These are phyloP conservation scores for Knoxdaviesia proteae DNA, from an alignment of 2,329 filamentous ascomycete genomes.

Conservation along the genomic window DNA sequence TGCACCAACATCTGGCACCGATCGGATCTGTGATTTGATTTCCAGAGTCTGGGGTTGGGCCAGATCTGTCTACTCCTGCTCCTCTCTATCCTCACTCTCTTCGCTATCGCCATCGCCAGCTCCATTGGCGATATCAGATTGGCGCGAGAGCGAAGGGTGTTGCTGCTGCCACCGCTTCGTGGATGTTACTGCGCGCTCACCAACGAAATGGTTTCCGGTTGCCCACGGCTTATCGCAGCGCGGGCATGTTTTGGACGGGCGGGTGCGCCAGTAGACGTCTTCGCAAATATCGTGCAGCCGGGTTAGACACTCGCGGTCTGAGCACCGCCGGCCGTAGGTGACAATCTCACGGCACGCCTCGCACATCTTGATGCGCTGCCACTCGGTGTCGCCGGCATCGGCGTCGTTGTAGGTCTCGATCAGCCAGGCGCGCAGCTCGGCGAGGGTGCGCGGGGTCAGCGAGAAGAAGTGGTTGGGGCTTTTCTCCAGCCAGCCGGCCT, in stretches of 20 bases:
- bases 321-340: conserved; percentile 63
- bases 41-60: not conserved
- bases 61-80: conserved; percentile 9
- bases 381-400: conserved; percentile 34
- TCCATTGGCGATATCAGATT: conserved; percentile 9
- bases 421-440: conserved; percentile 73
- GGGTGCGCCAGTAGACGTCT: conserved; percentile 49
- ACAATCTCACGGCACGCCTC: conserved; percentile 78
- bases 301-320: conserved; percentile 42
- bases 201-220: conserved; percentile 25
- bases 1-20: no score
- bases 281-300: conserved; percentile 62
- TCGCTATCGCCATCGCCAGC: conserved; percentile 9
- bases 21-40: not conserved
- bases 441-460: conserved; percentile 53
- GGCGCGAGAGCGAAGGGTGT: not conserved
- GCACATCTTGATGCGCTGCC: conserved; percentile 67
- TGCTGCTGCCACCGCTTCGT: conserved; percentile 25
- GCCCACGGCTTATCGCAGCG: conserved; percentile 31
- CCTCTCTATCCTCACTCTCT: conserved; percentile 9
- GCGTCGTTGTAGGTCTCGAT: conserved; percentile 76
- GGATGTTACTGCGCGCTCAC: conserved; percentile 33
- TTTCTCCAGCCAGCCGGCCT: conserved; percentile 69
- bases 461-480: conserved; percentile 53
- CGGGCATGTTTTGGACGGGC: conserved; percentile 42